Evolutionary conservation across 2,329 filamentous ascomycete genomes (phyloP), one percentile per base, ranked within the genome.

Genomic region (Lachnellula suecica): DNA sequence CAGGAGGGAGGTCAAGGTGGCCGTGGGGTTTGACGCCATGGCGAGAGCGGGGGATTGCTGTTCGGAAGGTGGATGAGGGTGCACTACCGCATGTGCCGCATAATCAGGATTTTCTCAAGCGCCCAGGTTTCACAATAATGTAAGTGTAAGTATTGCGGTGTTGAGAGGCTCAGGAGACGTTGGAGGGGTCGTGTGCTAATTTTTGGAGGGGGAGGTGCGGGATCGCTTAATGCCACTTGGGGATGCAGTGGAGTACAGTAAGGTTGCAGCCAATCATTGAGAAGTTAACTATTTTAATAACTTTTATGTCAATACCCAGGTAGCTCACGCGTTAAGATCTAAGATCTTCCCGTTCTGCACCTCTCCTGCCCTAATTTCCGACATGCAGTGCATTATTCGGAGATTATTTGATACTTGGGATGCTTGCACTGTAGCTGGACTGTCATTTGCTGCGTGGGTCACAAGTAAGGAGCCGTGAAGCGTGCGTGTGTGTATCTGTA

Each of bases 1-100:
- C 61, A 87, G 75, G 23, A 70, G 65, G 19, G 63, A 55, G 38
- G 62, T 62, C 27, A 70, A 58, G 3, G 60, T 67, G 19, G 65
- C 62, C 4, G 64, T 62, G 27, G 66, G 59, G 42, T 66, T 66
- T 49, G 64, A 59, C 31, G 65, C 58, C 65, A 68, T 67, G 47
- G 45, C 54, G 51, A 20, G 24, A 20, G 29, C 27, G 40, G 38
- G 42, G 22, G 19, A 17, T 29, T 17, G 17, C 24, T 24, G 45
- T 31, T 27, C 6, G 47, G n/a, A n/a, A 31, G 34, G 44, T 20
- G 27, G 17, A n/a, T n/a, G n/a, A n/a, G n/a, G n/a, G n/a, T n/a
- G n/a, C n/a, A n/a, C 44, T 51, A 51, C 47, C 49, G 42, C 19
- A 15, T 25, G 9, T 37, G 17, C 20, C 41, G 43, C 54, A 54